phyloP scores from a whole-genome alignment of 2,329 filamentous ascomycete genomes.

The Massarina eburnea region DNA sequence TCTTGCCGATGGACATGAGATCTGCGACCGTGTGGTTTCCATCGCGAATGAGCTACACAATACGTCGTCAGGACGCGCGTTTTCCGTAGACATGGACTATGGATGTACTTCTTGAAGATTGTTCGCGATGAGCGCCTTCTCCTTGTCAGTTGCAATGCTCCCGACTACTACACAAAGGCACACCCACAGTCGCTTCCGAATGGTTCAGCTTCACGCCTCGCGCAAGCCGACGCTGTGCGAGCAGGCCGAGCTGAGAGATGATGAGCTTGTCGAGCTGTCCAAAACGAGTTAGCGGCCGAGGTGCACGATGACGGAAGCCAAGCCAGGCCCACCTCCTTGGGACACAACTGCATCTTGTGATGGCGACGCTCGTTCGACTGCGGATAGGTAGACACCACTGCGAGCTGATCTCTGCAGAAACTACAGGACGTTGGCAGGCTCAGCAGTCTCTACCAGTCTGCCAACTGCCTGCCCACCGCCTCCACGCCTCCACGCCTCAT shows the following conservation, averaged over 20 bases:
- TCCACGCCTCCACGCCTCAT: neutral
- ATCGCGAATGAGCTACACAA: conserved; percentile 88
- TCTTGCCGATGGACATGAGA: conserved; percentile 87
- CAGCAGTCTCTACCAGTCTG: too few species aligned
- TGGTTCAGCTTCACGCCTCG: conserved; percentile 88
- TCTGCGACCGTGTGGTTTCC: conserved; percentile 88
- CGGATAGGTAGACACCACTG: too few species aligned
- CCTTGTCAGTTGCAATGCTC: conserved; percentile 27
- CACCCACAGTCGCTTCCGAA: conserved; percentile 74
- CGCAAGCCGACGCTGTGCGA: conserved; percentile 86
- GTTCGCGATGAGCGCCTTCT: conserved; percentile 76
- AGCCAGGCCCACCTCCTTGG: conserved; percentile 36
- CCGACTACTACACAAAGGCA: neutral
- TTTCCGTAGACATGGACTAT: conserved; percentile 5
- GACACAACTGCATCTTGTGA: conserved; percentile 42
- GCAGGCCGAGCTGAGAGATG: conserved; percentile 82
- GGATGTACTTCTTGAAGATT: conserved; percentile 77
- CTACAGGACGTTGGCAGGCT: too few species aligned
- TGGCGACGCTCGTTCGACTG: too few species aligned
- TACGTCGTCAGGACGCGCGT: conserved; percentile 23
- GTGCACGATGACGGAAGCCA: conserved; percentile 4
- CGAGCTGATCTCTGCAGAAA: too few species aligned
- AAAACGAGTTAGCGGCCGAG: conserved; percentile 24
- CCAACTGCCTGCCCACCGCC: neutral
- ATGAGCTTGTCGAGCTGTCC: conserved; percentile 89